Percentiles rank a stretch among this genome's conserved stretches.
Evolutionary conservation across 208 protist genomes (phyloP).

Genomic region (Wallacemonas rigidus): DNA sequence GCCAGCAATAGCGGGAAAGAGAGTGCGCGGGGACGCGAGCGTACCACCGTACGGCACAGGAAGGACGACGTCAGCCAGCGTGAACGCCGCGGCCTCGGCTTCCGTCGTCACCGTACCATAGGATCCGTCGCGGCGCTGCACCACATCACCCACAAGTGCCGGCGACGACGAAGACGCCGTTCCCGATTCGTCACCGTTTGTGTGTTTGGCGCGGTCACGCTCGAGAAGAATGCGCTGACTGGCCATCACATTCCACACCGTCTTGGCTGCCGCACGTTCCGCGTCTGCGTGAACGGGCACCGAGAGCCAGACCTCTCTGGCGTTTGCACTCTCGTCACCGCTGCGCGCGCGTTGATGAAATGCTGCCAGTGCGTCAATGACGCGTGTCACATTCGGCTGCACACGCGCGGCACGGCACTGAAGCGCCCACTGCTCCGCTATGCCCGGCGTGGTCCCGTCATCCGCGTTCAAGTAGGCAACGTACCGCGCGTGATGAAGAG

Average conservation of each 20-base stretch:
- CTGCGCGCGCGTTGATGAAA: slow-evolving; percentile 17
- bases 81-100: slow-evolving; percentile 33
- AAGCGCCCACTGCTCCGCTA: slow-evolving; percentile 49
- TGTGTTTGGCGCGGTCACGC: not conserved
- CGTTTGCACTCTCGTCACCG: not conserved
- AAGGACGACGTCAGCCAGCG: slow-evolving; percentile 76
- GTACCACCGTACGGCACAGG: slow-evolving; percentile 53
- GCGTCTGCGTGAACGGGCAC: slow-evolving; percentile 23
- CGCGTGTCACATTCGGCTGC: not conserved
- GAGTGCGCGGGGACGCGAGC: slow-evolving; percentile 11
- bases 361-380: slow-evolving; percentile 19
- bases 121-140: not conserved
- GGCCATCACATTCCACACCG: slow-evolving; percentile 88
- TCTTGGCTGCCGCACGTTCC: slow-evolving; percentile 48
- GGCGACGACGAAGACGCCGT: slow-evolving; percentile 25
- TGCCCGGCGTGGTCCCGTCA: slow-evolving; percentile 35
- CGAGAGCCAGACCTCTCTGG: slow-evolving; percentile 33
- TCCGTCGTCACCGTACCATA: slow-evolving; percentile 31
- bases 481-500: slow-evolving; percentile 63
- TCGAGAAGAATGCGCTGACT: slow-evolving; percentile 62
- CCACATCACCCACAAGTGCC: slow-evolving; percentile 5
- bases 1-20: slow-evolving; percentile 19
- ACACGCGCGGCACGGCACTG: slow-evolving; percentile 30
- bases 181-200: slow-evolving; percentile 28
- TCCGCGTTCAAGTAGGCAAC: slow-evolving; percentile 70